phyloP scores from a whole-genome alignment of 371 early-diverging fungal species.

The Zancudomyces culisetae region DNA sequence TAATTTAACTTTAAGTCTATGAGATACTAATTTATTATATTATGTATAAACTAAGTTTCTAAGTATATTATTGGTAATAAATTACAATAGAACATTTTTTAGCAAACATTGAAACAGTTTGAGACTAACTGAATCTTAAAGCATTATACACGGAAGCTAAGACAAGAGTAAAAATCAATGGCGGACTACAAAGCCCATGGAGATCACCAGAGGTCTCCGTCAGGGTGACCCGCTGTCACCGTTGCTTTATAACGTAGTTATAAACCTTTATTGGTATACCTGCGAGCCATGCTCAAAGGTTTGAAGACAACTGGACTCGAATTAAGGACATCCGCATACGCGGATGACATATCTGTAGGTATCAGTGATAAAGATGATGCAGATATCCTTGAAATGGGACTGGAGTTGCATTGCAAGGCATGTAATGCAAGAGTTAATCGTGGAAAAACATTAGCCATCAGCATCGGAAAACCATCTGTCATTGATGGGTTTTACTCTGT shows the following conservation, averaged over 20 bases:
- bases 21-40: no score
- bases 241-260: slow-evolving; percentile 5
- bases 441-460: slow-evolving; percentile 3
- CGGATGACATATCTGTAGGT: slow-evolving; percentile 6
- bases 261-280: slow-evolving; percentile 5
- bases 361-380: neutral
- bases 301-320: neutral
- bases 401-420: neutral
- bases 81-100: no score
- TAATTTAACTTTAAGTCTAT: no score
- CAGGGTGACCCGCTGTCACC: slow-evolving; percentile 10
- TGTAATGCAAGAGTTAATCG: slow-evolving; percentile 5
- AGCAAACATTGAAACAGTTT: no score
- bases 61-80: no score
- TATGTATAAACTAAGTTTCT: no score
- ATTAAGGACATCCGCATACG: slow-evolving; percentile 1
- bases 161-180: neutral
- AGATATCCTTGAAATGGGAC: neutral
- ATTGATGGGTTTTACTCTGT: no score
- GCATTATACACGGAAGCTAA: neutral
- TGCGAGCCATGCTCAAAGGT: neutral
- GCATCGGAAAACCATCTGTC: neutral
- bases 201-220: slow-evolving; percentile 2
- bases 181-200: neutral
- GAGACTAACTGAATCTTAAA: no score